Conservation (phyloP, 78 protist species). For the Dictyostelium discoideum region DNA sequence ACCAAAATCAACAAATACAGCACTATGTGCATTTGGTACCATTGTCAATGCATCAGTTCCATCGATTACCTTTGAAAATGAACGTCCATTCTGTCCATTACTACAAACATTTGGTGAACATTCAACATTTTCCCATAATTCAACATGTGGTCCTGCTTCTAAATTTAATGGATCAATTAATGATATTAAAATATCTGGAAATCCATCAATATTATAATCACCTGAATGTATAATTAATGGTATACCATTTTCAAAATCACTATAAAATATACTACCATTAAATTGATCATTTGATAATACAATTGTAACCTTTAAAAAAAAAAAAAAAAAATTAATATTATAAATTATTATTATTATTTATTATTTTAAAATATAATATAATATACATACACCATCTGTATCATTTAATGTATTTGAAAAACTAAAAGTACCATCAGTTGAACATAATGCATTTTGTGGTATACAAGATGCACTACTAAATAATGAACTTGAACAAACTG, state of each 20-base stretch:
- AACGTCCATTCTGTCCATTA: constrained; percentile 8
- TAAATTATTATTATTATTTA: neutral
- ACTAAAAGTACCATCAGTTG: constrained; percentile 35
- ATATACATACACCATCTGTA: constrained; percentile 13
- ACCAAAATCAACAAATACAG: constrained; percentile 74
- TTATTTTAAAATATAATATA: neutral
- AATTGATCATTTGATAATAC: constrained; percentile 7
- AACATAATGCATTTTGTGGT: constrained; percentile 56
- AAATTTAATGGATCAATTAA: constrained; percentile 11
- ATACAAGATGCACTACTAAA: constrained; percentile 33
- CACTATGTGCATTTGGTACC: constrained; percentile 43
- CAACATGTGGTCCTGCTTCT: constrained; percentile 29
- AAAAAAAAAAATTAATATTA: neutral
- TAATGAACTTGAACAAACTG: constrained; percentile 68
- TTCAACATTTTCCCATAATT: constrained; percentile 73
- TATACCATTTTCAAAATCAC: constrained; percentile 21
- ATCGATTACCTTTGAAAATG: neutral
- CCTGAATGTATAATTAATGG: constrained; percentile 74
- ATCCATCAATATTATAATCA: constrained; percentile 85
- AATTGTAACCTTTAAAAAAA: neutral
- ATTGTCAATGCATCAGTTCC: constrained; percentile 41
- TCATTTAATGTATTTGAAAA: constrained; percentile 50
- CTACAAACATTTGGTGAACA: constrained; percentile 33
- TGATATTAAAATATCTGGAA: constrained; percentile 81
- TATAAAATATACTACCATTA: constrained; percentile 40